Percentiles rank a stretch among this genome's conserved stretches.
These are phyloP conservation scores for Suhomyces terraborum DNA, from an alignment of 1,139 yeast genomes.

Conservation along the genomic window DNA sequence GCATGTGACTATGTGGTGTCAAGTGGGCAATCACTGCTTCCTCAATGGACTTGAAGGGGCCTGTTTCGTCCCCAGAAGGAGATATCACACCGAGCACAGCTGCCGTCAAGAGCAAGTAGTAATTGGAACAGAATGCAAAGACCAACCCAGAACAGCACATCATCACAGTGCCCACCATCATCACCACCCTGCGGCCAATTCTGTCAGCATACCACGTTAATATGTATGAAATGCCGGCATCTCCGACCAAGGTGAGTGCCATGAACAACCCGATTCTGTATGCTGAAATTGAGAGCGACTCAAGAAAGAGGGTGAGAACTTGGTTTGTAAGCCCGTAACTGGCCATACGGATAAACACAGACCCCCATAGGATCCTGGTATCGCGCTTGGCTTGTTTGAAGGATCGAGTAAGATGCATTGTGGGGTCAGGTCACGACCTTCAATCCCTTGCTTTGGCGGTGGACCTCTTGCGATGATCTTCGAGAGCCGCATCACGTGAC, in stretches of 20 bases:
- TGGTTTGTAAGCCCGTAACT: slow-evolving; percentile 85
- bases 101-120: slow-evolving; percentile 59
- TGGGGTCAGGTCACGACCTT: not conserved
- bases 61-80: slow-evolving; percentile 91
- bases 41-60: slow-evolving; percentile 88
- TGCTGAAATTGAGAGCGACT: slow-evolving; percentile 57
- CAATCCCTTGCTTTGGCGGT: too few relatives aligned
- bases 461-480: too few relatives aligned
- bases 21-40: slow-evolving; percentile 85
- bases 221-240: slow-evolving; percentile 67
- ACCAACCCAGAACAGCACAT: slow-evolving; percentile 72
- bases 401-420: slow-evolving; percentile 31
- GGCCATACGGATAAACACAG: slow-evolving; percentile 71
- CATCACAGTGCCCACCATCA: slow-evolving; percentile 64
- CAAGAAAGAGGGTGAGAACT: slow-evolving; percentile 70
- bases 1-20: slow-evolving; percentile 63
- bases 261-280: slow-evolving; percentile 72
- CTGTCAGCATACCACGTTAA: slow-evolving; percentile 78
- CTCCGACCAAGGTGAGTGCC: slow-evolving; percentile 82
- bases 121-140: slow-evolving; percentile 57
- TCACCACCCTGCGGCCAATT: slow-evolving; percentile 71
- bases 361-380: slow-evolving; percentile 64
- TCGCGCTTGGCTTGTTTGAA: slow-evolving; percentile 45
- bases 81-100: slow-evolving; percentile 66
- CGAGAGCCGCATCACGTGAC: not conserved